phyloP scores from a whole-genome alignment of 1,139 yeast genomes.

The Suhomyces taliae region DNA sequence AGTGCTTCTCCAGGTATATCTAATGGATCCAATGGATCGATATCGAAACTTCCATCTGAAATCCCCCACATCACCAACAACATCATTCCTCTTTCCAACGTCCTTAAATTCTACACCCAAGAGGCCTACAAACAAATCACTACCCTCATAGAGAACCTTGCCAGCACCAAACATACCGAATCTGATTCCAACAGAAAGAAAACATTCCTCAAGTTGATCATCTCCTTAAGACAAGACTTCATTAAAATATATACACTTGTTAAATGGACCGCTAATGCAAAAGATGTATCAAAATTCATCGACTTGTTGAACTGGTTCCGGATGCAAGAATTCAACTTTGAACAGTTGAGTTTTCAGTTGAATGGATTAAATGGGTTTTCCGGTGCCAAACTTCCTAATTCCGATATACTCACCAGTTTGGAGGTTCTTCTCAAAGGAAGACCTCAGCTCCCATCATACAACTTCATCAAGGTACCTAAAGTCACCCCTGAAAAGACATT shows the following conservation, averaged over 20 bases:
- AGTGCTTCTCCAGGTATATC: not conserved
- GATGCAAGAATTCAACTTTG: slow-evolving; percentile 69
- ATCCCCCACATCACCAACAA: slow-evolving; percentile 78
- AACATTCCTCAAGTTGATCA: slow-evolving; percentile 64
- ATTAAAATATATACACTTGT: slow-evolving; percentile 79
- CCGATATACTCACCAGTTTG: slow-evolving; percentile 81
- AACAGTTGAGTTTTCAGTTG: slow-evolving; percentile 53
- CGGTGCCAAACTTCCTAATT: slow-evolving; percentile 87
- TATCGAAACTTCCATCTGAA: slow-evolving; percentile 32
- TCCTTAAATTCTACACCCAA: slow-evolving; percentile 60
- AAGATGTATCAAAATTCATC: slow-evolving; percentile 70
- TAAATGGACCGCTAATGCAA: slow-evolving; percentile 79
- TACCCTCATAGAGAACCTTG: slow-evolving; percentile 59
- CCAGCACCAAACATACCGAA: slow-evolving; percentile 34
- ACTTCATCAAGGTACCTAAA: slow-evolving; percentile 51
- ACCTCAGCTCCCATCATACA: slow-evolving; percentile 72
- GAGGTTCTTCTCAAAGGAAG: slow-evolving; percentile 79
- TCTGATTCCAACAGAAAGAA: slow-evolving; percentile 66
- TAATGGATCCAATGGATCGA: not conserved
- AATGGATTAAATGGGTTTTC: slow-evolving; percentile 63
- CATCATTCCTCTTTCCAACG: slow-evolving; percentile 60
- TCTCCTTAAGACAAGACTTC: slow-evolving; percentile 75
- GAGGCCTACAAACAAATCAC: slow-evolving; percentile 66
- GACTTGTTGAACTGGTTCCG: slow-evolving; percentile 87
- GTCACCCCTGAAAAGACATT: slow-evolving; percentile 60